These are phyloP conservation scores for Ambrosiella beaveri DNA, from an alignment of 2,329 filamentous ascomycete species.

Conservation along the genomic window DNA sequence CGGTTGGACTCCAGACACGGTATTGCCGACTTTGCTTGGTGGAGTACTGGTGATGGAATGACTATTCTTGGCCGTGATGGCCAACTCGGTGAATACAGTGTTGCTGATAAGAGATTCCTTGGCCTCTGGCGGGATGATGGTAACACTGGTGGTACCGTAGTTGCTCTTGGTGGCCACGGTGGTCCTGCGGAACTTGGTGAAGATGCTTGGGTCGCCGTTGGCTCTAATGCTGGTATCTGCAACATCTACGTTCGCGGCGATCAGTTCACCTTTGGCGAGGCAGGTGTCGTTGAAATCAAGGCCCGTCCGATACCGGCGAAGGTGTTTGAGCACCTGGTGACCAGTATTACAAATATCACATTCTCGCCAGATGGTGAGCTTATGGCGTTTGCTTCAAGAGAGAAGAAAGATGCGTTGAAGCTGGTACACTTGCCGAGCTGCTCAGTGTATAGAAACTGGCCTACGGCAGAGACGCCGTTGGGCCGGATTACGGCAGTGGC, in stretches of 20 bases:
- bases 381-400: slow-evolving; percentile 66
- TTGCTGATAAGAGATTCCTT: slow-evolving; percentile 49
- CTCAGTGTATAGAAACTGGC: slow-evolving; percentile 95
- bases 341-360: slow-evolving; percentile 57
- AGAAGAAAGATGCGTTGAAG: slow-evolving; percentile 76
- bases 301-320: slow-evolving; percentile 54
- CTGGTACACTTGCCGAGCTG: slow-evolving; percentile 82
- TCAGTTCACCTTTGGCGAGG: slow-evolving; percentile 31
- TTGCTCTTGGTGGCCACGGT: slow-evolving; percentile 57
- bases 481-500: slow-evolving; percentile 65
- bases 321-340: slow-evolving; percentile 71
- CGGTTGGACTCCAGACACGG: slow-evolving; percentile 68
- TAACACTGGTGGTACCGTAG: slow-evolving; percentile 65
- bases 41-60: slow-evolving; percentile 66
- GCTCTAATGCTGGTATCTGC: slow-evolving; percentile 71
- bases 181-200: slow-evolving; percentile 49
- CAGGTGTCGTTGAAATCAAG: slow-evolving; percentile 30
- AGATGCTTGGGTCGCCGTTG: slow-evolving; percentile 78
- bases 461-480: slow-evolving; percentile 73
- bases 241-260: slow-evolving; percentile 78
- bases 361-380: slow-evolving; percentile 86
- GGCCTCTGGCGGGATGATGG: slow-evolving; percentile 84
- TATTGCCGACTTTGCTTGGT: slow-evolving; percentile 86
- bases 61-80: slow-evolving; percentile 73
- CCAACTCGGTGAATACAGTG: slow-evolving; percentile 76